phyloP scores from a whole-genome alignment of 306 rosid species.

The Quercus wislizeni region DNA sequence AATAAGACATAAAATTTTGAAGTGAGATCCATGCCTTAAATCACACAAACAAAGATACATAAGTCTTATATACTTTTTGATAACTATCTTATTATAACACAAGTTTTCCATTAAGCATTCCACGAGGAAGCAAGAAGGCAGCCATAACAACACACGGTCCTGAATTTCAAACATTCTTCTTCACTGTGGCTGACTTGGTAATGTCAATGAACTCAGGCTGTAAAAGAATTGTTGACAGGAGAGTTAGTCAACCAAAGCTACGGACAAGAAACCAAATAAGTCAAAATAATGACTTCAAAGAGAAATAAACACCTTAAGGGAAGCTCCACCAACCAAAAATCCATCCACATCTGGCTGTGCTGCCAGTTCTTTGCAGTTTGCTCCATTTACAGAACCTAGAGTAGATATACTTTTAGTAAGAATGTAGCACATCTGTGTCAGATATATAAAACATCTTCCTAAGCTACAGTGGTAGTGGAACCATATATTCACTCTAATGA shows the following conservation, averaged over 20 bases:
- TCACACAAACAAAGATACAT: not conserved
- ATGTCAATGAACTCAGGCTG: conserved; percentile 86
- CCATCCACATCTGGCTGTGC: conserved; percentile 84
- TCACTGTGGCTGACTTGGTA: conserved; percentile 71
- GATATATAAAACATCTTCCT: not conserved
- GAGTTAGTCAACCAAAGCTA: conserved; percentile 17
- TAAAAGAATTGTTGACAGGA: not conserved
- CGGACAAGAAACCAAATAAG: conserved; percentile 12
- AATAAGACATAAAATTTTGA: not conserved
- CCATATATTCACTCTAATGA: not conserved
- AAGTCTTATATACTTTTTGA: not conserved
- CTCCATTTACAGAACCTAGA: conserved; percentile 91
- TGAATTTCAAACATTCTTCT: conserved; percentile 44
- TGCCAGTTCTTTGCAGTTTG: conserved; percentile 82
- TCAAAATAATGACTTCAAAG: not conserved
- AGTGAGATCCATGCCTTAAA: not conserved
- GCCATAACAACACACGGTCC: conserved; percentile 13
- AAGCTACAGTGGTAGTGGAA: not conserved
- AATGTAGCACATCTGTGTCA: not conserved
- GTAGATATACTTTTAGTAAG: not conserved
- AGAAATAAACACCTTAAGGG: conserved; percentile 52
- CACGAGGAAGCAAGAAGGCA: conserved; percentile 22
- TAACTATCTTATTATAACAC: not conserved
- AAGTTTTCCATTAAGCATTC: conserved; percentile 7
- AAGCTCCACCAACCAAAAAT: conserved; percentile 97